These are phyloP conservation scores for Butyriboletus loyo DNA, from an alignment of 768 basidiomycete genomes.

Conservation along the genomic window DNA sequence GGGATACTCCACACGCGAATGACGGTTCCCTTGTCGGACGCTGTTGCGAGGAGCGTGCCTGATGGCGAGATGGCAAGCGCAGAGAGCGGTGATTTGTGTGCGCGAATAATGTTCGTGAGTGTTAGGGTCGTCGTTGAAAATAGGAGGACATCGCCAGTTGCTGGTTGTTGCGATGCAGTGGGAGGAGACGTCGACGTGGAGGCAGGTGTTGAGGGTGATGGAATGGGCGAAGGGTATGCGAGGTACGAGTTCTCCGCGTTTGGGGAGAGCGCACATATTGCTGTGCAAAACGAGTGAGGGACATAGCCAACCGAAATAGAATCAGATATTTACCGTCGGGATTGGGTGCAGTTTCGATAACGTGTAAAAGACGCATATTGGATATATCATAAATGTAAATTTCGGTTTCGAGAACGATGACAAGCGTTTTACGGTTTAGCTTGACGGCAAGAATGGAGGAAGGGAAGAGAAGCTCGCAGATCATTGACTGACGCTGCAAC, in stretches of 20 bases:
- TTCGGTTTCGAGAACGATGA: slow-evolving; percentile 94
- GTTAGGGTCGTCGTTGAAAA: slow-evolving; percentile 92
- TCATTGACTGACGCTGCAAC: slow-evolving; percentile 89
- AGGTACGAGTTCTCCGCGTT: slow-evolving; percentile 92
- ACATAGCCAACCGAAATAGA: background rate
- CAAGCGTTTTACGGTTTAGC: slow-evolving; percentile 93
- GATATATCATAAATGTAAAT: slow-evolving; percentile 99
- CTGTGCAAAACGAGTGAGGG: slow-evolving; percentile 39
- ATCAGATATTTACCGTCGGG: slow-evolving; percentile 67
- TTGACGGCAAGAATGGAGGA: slow-evolving; percentile 97
- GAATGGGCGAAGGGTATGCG: slow-evolving; percentile 93
- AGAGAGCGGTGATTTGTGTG: slow-evolving; percentile 93
- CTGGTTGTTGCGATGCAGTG: slow-evolving; percentile 39
- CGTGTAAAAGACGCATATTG: slow-evolving; percentile 96
- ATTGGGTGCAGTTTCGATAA: slow-evolving; percentile 95
- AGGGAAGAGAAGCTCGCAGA: slow-evolving; percentile 97
- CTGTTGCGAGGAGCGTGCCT: slow-evolving; percentile 89
- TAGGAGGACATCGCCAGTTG: slow-evolving; percentile 83
- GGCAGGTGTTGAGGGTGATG: slow-evolving; percentile 67
- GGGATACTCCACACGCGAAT: slow-evolving; percentile 94
- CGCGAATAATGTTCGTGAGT: slow-evolving; percentile 93
- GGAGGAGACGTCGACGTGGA: slow-evolving; percentile 39
- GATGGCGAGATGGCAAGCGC: slow-evolving; percentile 80
- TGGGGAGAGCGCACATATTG: slow-evolving; percentile 92
- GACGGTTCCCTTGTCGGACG: slow-evolving; percentile 94